Evolutionary conservation across 495 filamentous ascomycete species (phyloP).

Genomic region (Patellaria atrata): DNA sequence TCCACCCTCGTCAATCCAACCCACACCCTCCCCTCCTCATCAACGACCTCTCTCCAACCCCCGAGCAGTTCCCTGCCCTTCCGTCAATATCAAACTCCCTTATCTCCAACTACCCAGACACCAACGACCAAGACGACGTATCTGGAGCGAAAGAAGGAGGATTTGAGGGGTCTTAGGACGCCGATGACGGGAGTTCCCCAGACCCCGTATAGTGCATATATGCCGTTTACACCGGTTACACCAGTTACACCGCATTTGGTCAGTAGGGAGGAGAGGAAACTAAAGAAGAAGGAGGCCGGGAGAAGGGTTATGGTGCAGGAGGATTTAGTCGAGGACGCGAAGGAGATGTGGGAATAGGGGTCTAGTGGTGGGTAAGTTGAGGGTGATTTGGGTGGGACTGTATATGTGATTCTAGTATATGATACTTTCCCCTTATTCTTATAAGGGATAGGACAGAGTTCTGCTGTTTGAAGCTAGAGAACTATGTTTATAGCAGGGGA

Average conservation of each 20-base stretch:
- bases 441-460: no score
- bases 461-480: no score
- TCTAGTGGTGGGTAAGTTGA: no score
- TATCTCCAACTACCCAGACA: constrained; percentile 46
- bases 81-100: constrained; percentile 10
- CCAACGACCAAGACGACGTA: constrained; percentile 24
- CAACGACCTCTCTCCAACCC: constrained; percentile 3
- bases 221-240: constrained; percentile 77
- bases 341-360: constrained; percentile 42
- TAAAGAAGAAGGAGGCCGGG: constrained; percentile 44
- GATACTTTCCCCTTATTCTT: no score
- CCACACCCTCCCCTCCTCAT: constrained; percentile 10
- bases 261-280: constrained; percentile 59
- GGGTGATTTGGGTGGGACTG: no score
- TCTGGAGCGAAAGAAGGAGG: constrained; percentile 44
- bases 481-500: no score
- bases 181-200: constrained; percentile 60
- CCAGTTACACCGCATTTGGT: constrained; percentile 70
- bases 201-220: constrained; percentile 79
- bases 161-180: constrained; percentile 35
- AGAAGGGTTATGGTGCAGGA: constrained; percentile 38
- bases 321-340: constrained; percentile 42
- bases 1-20: constrained; percentile 4
- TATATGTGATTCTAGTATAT: no score
- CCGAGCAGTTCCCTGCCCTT: no score